These are phyloP conservation scores for Heliosperma pusillum DNA, from an alignment of 148 eudicot genomes.

Conservation along the genomic window DNA sequence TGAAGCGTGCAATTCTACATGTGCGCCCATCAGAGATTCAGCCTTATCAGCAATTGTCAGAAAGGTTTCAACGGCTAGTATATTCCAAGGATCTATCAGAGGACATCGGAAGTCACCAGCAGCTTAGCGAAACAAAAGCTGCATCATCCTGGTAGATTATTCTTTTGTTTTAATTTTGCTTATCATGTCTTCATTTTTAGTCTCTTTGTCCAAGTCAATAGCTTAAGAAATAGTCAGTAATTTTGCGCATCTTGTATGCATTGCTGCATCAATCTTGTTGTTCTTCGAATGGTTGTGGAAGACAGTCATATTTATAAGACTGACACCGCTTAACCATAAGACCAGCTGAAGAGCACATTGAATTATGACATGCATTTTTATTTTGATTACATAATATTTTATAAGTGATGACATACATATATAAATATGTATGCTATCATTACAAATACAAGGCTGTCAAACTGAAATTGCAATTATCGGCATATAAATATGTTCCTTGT, in stretches of 20 bases:
- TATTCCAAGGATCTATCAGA: slow-evolving; percentile 38
- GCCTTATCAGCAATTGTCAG: slow-evolving; percentile 56
- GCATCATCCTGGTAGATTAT: slow-evolving; percentile 38
- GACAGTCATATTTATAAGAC: neutral
- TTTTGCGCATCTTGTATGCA: too few relatives aligned
- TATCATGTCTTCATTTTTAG: neutral
- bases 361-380: too few relatives aligned
- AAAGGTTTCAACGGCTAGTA: slow-evolving; percentile 67
- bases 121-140: slow-evolving; percentile 30
- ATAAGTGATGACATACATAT: too few relatives aligned
- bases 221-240: too few relatives aligned
- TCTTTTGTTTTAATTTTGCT: slow-evolving; percentile 7
- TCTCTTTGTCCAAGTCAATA: neutral
- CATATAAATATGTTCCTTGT: neutral
- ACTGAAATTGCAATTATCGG: too few relatives aligned
- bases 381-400: too few relatives aligned
- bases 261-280: too few relatives aligned
- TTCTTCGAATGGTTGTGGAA: neutral
- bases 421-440: too few relatives aligned
- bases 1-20: slow-evolving; percentile 50
- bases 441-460: too few relatives aligned
- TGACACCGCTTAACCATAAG: neutral
- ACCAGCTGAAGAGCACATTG: neutral
- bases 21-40: slow-evolving; percentile 66
- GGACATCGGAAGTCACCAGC: slow-evolving; percentile 29